Evolutionary conservation across 2,329 filamentous ascomycete species (phyloP).

Genomic region (Phialophora tarda): DNA sequence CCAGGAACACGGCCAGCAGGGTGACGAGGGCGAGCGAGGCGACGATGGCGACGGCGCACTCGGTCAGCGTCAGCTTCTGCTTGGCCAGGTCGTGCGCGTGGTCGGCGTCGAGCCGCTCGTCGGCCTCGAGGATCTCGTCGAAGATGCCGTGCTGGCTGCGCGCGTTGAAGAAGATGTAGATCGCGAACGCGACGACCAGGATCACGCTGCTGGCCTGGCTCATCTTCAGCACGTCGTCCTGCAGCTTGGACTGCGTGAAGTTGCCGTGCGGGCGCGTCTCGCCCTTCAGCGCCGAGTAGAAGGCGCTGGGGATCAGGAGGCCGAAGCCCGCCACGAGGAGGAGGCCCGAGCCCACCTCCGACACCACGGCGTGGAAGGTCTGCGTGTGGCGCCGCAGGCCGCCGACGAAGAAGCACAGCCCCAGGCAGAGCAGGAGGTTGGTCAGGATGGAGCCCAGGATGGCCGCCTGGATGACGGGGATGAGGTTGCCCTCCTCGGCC

Average conservation of each 20-base stretch:
- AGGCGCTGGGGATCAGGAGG: conserved; percentile 53
- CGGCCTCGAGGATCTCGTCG: conserved; percentile 72
- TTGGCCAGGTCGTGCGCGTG: conserved; percentile 64
- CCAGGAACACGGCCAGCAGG: conserved; percentile 75
- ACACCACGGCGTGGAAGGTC: conserved; percentile 74
- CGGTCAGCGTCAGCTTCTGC: conserved; percentile 74
- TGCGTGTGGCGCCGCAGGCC: conserved; percentile 72
- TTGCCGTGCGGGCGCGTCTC: conserved; percentile 45
- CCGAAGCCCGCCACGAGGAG: conserved; percentile 74
- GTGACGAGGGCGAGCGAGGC: conserved; percentile 73
- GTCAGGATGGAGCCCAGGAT: conserved; percentile 83
- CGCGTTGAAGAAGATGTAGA: conserved; percentile 74
- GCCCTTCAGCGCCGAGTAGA: conserved; percentile 57
- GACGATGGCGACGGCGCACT: conserved; percentile 69
- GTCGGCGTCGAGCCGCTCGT: conserved; percentile 72
- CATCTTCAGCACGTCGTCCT: conserved; percentile 64
- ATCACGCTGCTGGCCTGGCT: conserved; percentile 74
- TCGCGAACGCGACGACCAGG: conserved; percentile 69
- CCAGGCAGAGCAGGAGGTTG: conserved; percentile 79
- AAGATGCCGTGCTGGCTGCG: conserved; percentile 77
- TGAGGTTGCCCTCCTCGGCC: conserved; percentile 44
- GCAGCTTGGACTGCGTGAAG: conserved; percentile 44
- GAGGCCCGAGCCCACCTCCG: conserved; percentile 77
- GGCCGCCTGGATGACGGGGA: conserved; percentile 77
- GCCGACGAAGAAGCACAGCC: conserved; percentile 78